Evolutionary conservation across 108 stramenopile species (phyloP), one percentile per base, ranked within the genome.

Genomic region (Chaetoceros tenuissimus): DNA sequence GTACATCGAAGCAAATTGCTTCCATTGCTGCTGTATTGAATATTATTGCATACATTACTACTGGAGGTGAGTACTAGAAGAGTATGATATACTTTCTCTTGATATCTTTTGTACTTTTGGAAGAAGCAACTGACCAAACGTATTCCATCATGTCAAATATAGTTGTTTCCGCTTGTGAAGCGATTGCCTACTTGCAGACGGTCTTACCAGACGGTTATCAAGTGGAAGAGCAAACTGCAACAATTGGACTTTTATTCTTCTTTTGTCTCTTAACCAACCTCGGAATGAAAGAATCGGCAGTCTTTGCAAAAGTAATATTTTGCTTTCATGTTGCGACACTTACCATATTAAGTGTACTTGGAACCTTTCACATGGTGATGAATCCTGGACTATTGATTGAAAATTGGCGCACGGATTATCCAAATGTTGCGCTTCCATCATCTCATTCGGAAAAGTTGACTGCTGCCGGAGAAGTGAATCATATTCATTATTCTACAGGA

Each of bases 11-110:
- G 57, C 65, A 71, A 49, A 57, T 79, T 23, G 84, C 84, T 0
- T 71, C 72, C 17, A 63, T 80, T 19, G 84, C 78, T 22, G 84
- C 84, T 16, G 58, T 69, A 20, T 78, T 84, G 30, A 73, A 80
- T 13, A 61, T 87, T 20, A 76, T 87, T 49, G 73, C 78, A 3
- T 87, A 87, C 69, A 75, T 84, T 40, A 81, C 86, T 19, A 87
- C 86, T 0, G 86, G 76, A 23, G n/a, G n/a, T n/a, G n/a, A n/a
- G n/a, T n/a, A n/a, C n/a, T n/a, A n/a, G n/a, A n/a, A n/a, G n/a
- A n/a, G n/a, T n/a, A n/a, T n/a, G n/a, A n/a, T n/a, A n/a, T n/a
- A n/a, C n/a, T n/a, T n/a, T n/a, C n/a, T n/a, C n/a, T n/a, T n/a
- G n/a, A n/a, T n/a, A n/a, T n/a, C n/a, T n/a, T n/a, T n/a, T n/a